These are phyloP conservation scores for Lachnellula subtilissima DNA, from an alignment of 2,329 filamentous ascomycete genomes.

Conservation along the genomic window DNA sequence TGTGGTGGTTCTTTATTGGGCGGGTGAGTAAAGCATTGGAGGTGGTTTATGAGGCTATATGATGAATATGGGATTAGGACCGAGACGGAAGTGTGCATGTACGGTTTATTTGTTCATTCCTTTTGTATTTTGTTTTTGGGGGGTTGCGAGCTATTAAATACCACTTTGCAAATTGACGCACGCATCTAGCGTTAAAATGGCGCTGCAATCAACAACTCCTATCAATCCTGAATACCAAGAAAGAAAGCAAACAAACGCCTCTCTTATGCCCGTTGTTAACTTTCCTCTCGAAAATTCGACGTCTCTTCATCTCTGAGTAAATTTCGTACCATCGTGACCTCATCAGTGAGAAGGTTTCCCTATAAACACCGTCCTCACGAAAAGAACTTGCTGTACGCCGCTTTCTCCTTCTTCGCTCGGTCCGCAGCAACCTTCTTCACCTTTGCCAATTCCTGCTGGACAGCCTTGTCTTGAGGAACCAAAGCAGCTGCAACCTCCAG, in stretches of 20 bases:
- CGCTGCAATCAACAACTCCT: neutral
- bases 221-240: neutral
- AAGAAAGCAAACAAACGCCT: no score
- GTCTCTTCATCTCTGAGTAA: neutral
- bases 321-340: neutral
- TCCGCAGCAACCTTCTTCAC: slow-evolving; percentile 73
- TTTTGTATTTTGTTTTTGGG: neutral
- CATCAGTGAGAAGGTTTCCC: neutral
- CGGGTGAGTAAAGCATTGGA: no score
- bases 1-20: no score
- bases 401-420: slow-evolving; percentile 82
- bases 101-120: neutral
- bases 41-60: no score
- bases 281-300: neutral
- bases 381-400: slow-evolving; percentile 90
- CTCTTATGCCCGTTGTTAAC: neutral
- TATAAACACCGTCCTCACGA: slow-evolving; percentile 12
- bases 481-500: slow-evolving; percentile 72
- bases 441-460: slow-evolving; percentile 68
- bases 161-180: neutral
- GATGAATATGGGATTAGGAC: no score
- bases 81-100: neutral
- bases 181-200: neutral
- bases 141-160: neutral
- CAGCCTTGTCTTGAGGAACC: slow-evolving; percentile 68